phyloP scores from a whole-genome alignment of 768 basidiomycete genomes.

The Suillus americanus region DNA sequence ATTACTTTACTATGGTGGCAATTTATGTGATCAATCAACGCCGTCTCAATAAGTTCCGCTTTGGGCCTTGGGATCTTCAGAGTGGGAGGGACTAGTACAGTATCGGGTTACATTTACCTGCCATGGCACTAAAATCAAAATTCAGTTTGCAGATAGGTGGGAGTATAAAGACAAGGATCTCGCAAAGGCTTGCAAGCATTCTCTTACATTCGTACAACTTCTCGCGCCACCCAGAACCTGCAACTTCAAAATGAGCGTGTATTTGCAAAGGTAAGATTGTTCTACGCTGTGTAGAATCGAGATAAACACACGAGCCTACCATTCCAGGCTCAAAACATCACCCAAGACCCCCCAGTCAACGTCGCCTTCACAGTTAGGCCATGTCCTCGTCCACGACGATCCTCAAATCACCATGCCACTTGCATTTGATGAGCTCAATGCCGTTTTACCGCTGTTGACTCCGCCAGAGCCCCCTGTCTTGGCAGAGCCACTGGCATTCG shows the following conservation, averaged over 20 bases:
- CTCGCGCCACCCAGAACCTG: not conserved
- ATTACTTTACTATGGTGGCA: no score
- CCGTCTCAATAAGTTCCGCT: no score
- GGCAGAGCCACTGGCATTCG: not conserved
- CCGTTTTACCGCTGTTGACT: not conserved
- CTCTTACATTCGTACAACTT: not conserved
- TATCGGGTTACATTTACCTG: not conserved
- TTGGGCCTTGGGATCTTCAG: no score
- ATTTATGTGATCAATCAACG: no score
- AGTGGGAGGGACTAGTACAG: no score
- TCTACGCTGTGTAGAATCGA: not conserved
- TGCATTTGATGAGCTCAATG: not conserved
- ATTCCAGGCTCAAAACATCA: not conserved
- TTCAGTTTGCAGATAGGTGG: not conserved
- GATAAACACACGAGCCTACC: not conserved
- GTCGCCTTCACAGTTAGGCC: not conserved
- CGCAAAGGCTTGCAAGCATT: not conserved
- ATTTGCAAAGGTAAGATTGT: not conserved
- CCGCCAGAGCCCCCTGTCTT: not conserved
- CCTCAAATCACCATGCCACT: not conserved
- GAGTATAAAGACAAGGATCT: not conserved
- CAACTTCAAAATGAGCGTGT: not conserved
- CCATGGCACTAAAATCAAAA: not conserved
- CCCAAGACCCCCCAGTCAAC: not conserved
- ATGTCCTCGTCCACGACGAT: not conserved